A percentile compares a stretch with the other conserved stretches of the same genome.
Evolutionary conservation across 768 basidiomycete genomes (phyloP).

Genomic region (Xerocomellus intermedius): DNA sequence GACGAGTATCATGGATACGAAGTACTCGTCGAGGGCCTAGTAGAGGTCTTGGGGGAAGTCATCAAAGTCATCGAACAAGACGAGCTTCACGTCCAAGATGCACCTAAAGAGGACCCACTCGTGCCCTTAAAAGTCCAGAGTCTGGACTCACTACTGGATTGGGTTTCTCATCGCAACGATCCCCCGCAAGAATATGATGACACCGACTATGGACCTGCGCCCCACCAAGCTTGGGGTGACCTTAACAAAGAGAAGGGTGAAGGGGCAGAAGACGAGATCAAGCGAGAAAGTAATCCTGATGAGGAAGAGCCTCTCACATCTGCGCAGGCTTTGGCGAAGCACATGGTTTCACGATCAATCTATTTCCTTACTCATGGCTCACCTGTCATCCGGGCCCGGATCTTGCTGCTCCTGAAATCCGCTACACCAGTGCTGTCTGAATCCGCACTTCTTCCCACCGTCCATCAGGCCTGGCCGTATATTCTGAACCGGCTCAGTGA

Average conservation of each 20-base stretch:
- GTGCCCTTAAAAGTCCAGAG: constrained; percentile 30
- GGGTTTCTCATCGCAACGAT: constrained; percentile 54
- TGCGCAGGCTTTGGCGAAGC: constrained; percentile 71
- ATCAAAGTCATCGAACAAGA: constrained; percentile 72
- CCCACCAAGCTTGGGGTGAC: constrained; percentile 56
- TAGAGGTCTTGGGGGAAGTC: constrained; percentile 85
- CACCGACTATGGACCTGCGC: constrained; percentile 58
- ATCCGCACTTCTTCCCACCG: constrained; percentile 74
- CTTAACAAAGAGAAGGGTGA: constrained; percentile 25
- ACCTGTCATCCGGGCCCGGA: constrained; percentile 78
- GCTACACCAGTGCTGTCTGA: constrained; percentile 73
- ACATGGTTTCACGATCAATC: constrained; percentile 83
- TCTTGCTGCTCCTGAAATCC: constrained; percentile 70
- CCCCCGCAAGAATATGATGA: constrained; percentile 37
- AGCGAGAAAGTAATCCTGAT: constrained; percentile 26
- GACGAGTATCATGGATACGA: constrained; percentile 97
- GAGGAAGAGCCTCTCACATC: constrained; percentile 57
- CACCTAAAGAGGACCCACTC: constrained; percentile 19
- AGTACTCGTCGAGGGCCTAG: constrained; percentile 77
- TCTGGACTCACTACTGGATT: constrained; percentile 57
- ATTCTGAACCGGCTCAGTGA: constrained; percentile 81
- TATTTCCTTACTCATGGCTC: constrained; percentile 92
- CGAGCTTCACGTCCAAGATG: constrained; percentile 31
- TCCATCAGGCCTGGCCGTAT: constrained; percentile 93
- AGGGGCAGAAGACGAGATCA: constrained; percentile 18